A percentile compares a stretch with the other conserved stretches of the same genome.
phyloP scores from a whole-genome alignment of 2,329 filamentous ascomycete genomes.

The Calonectria hawksworthii region DNA sequence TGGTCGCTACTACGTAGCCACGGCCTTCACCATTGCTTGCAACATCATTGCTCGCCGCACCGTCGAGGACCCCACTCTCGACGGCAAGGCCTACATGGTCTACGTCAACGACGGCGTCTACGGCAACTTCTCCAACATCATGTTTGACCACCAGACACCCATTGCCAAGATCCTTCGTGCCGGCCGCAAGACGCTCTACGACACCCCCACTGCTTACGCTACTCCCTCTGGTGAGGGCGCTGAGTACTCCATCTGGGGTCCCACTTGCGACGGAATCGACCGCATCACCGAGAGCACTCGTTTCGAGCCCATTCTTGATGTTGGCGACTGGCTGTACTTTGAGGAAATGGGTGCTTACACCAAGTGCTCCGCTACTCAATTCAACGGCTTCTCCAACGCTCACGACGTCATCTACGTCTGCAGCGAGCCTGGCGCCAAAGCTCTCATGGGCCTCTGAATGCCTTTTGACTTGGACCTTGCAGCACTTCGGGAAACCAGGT shows the following conservation, averaged over 20 bases:
- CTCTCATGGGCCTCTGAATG: conserved; percentile 66
- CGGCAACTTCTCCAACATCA: conserved; percentile 99
- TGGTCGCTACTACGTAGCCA: conserved; percentile 94
- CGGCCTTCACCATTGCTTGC: conserved; percentile 94
- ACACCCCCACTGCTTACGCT: conserved; percentile 64
- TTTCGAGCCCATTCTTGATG: conserved; percentile 83
- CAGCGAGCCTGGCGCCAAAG: conserved; percentile 89
- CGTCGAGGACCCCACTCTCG: conserved; percentile 77
- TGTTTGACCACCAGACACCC: conserved; percentile 98
- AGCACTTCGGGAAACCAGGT: not conserved
- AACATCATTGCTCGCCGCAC: conserved; percentile 96
- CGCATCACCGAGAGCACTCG: conserved; percentile 87
- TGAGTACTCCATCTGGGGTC: conserved; percentile 98
- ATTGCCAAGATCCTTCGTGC: conserved; percentile 83
- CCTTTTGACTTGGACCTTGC: not conserved
- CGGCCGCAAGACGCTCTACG: conserved; percentile 70
- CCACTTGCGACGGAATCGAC: conserved; percentile 98
- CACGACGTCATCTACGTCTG: conserved; percentile 96
- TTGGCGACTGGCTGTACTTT: conserved; percentile 99
- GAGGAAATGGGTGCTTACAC: conserved; percentile 99
- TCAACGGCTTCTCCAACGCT: conserved; percentile 95
- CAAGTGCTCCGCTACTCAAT: conserved; percentile 96
- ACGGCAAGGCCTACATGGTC: conserved; percentile 88
- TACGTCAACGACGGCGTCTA: conserved; percentile 99
- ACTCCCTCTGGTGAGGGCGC: conserved; percentile 65